These are phyloP conservation scores for Lachnellula cervina DNA, from an alignment of 2,329 filamentous ascomycete species.

Conservation along the genomic window DNA sequence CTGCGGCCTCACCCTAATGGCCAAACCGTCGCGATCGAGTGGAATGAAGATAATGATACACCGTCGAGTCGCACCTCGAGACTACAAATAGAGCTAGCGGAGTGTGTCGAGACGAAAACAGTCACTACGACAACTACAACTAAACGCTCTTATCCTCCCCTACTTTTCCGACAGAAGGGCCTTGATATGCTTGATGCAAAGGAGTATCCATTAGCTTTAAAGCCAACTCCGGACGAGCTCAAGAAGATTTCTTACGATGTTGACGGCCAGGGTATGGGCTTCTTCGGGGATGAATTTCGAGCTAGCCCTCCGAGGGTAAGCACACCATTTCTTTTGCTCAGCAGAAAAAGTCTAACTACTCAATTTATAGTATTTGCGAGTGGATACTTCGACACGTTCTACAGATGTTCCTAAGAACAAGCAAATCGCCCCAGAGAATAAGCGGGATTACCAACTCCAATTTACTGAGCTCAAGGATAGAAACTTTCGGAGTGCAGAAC, in stretches of 20 bases:
- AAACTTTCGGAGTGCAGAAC: constrained; percentile 10
- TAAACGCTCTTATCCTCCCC: constrained; percentile 76
- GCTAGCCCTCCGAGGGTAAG: neutral
- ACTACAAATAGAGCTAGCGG: constrained; percentile 50
- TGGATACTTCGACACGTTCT: neutral
- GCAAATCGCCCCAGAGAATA: neutral
- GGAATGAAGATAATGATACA: constrained; percentile 26
- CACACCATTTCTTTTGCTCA: neutral
- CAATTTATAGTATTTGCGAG: neutral
- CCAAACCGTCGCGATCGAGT: constrained; percentile 26
- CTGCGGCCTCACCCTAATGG: constrained; percentile 19
- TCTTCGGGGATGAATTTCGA: constrained; percentile 1
- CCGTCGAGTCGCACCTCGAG: constrained; percentile 23
- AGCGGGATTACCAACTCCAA: neutral
- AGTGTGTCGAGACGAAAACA: constrained; percentile 64
- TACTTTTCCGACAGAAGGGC: constrained; percentile 63
- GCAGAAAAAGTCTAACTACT: constrained; percentile 1
- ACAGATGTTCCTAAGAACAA: neutral
- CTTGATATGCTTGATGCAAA: constrained; percentile 74
- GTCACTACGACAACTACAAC: constrained; percentile 92
- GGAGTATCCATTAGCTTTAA: constrained; percentile 80
- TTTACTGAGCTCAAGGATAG: neutral
- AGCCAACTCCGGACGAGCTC: constrained; percentile 75
- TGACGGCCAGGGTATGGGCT: constrained; percentile 41
- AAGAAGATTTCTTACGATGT: constrained; percentile 72